phyloP scores from a whole-genome alignment of 139 green algal species.

The Mesostigma viride region DNA sequence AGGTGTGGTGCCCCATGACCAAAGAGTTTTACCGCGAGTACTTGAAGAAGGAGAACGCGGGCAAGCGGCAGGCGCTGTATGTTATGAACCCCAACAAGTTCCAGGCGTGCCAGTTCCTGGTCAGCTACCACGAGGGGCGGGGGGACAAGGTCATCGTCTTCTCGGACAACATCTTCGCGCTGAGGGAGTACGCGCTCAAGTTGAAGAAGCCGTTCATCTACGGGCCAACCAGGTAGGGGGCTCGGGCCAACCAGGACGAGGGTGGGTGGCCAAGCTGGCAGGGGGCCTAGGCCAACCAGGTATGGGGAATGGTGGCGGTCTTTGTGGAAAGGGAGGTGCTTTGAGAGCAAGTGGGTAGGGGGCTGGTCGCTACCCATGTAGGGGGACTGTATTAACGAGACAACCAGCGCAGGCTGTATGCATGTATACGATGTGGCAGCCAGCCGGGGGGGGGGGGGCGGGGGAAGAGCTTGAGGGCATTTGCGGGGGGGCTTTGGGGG shows the following conservation, averaged over 20 bases:
- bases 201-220: conserved; percentile 89
- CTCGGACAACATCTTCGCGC: conserved; percentile 93
- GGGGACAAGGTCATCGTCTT: conserved; percentile 92
- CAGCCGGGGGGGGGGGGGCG: too few species aligned
- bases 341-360: too few species aligned
- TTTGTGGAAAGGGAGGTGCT: too few species aligned
- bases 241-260: too few species aligned
- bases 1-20: conserved; percentile 95
- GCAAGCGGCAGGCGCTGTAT: conserved; percentile 63
- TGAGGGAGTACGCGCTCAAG: conserved; percentile 78
- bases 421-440: too few species aligned
- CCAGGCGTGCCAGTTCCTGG: conserved; percentile 85
- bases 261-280: conserved; percentile 36
- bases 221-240: conserved; percentile 68
- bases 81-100: conserved; percentile 98
- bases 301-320: too few species aligned
- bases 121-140: conserved; percentile 83
- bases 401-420: too few species aligned
- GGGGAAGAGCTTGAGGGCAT: too few species aligned
- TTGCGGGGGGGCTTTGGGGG: too few species aligned
- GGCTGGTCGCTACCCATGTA: too few species aligned
- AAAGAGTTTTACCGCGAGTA: conserved; percentile 85
- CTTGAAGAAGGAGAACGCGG: conserved; percentile 55
- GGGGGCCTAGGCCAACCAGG: too few species aligned
- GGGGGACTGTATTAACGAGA: too few species aligned